These are phyloP conservation scores for Neurospora cerealis DNA, from an alignment of 495 filamentous ascomycete species.

Conservation along the genomic window DNA sequence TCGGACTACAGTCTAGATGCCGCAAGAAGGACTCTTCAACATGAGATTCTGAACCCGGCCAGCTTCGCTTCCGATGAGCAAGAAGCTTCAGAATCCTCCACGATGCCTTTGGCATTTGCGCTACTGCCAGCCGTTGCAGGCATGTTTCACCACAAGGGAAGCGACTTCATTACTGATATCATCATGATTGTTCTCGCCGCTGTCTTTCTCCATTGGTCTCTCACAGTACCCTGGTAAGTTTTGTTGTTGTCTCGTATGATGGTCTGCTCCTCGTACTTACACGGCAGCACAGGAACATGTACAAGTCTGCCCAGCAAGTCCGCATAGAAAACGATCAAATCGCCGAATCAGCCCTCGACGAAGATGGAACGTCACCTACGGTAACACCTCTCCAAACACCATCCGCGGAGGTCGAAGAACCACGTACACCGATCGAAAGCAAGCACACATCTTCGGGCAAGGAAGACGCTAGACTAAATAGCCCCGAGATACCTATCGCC, in stretches of 20 bases:
- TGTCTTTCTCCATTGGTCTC: constrained; percentile 89
- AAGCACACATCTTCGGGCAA: neutral
- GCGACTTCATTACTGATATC: constrained; percentile 71
- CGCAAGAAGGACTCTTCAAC: constrained; percentile 54
- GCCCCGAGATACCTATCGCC: neutral
- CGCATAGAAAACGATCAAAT: constrained; percentile 35
- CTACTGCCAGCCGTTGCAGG: constrained; percentile 79
- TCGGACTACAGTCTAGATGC: constrained; percentile 62
- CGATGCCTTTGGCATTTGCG: constrained; percentile 67
- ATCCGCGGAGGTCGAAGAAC: neutral
- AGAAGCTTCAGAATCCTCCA: constrained; percentile 49
- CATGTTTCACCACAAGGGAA: constrained; percentile 75
- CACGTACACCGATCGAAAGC: neutral
- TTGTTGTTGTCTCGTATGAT: neutral
- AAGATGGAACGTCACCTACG: constrained; percentile 14
- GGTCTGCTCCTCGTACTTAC: constrained; percentile 4
- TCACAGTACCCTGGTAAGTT: constrained; percentile 75
- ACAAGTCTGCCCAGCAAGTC: constrained; percentile 64
- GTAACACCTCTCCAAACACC: neutral
- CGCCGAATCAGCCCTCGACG: constrained; percentile 38
- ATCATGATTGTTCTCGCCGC: constrained; percentile 68
- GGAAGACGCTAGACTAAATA: neutral
- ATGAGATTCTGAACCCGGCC: constrained; percentile 62
- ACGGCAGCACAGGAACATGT: constrained; percentile 67
- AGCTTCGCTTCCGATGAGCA: constrained; percentile 13